Percentiles rank a stretch among this genome's conserved stretches.
phyloP scores from a whole-genome alignment of 805 yeast species.

The Kluyveromyces aestuarii region DNA sequence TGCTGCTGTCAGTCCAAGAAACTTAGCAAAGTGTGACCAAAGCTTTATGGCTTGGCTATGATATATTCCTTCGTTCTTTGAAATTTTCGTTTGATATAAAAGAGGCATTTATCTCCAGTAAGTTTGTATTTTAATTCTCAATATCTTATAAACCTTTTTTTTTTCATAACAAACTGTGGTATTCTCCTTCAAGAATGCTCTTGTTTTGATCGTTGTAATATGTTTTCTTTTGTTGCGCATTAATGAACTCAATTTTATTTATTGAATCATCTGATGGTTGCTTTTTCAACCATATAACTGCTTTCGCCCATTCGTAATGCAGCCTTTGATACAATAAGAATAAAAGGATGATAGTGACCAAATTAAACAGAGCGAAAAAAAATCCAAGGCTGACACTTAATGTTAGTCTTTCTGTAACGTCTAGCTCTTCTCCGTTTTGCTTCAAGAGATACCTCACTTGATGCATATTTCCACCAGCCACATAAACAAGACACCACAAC shows the following conservation, averaged over 20 bases:
- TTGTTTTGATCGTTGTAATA: neutral
- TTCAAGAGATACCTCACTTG: neutral
- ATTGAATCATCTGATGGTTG: neutral
- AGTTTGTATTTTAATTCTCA: neutral
- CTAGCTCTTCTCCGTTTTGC: neutral
- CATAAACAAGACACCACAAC: neutral
- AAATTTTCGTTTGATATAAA: neutral
- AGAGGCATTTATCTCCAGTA: too few relatives aligned
- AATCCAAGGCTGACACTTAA: neutral
- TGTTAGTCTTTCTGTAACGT: slow-evolving; percentile 1
- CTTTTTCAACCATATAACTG: neutral
- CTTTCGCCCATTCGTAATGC: slow-evolving; percentile 2
- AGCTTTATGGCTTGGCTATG: slow-evolving; percentile 92
- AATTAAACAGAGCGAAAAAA: neutral
- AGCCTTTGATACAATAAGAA: neutral
- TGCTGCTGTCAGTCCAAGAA: slow-evolving; percentile 91
- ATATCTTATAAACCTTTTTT: too few relatives aligned
- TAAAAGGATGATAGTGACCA: neutral
- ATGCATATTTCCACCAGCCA: slow-evolving; percentile 1
- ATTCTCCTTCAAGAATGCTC: neutral
- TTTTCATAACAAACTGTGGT: neutral
- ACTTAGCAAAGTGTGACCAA: slow-evolving; percentile 83
- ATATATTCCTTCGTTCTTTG: neutral
- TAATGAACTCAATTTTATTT: neutral
- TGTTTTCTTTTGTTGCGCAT: neutral